Percentiles rank a stretch among this genome's conserved stretches.
phyloP scores from a whole-genome alignment of 1,139 yeast species.

The Yamadazyma sp. region DNA sequence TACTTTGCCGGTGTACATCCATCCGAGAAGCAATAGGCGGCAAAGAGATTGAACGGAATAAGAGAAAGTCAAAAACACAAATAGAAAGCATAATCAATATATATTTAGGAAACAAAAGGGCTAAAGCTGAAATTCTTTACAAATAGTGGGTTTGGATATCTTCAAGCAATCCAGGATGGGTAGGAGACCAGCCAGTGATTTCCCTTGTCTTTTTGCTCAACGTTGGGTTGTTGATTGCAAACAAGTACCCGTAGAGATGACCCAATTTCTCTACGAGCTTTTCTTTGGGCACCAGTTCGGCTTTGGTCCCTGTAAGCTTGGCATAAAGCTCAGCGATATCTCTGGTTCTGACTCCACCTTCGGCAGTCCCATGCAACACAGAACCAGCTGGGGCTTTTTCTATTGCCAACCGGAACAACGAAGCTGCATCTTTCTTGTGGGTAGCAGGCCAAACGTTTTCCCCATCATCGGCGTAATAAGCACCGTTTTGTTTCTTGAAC shows the following conservation, averaged over 20 bases:
- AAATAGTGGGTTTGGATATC: slow-evolving; percentile 11
- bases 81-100: too few relatives aligned
- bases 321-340: slow-evolving; percentile 23
- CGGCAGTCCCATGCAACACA: slow-evolving; percentile 20
- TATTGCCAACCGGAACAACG: slow-evolving; percentile 19
- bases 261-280: slow-evolving; percentile 10
- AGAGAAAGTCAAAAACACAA: too few relatives aligned
- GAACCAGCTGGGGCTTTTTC: slow-evolving; percentile 25
- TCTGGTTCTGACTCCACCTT: slow-evolving; percentile 19
- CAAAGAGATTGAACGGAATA: background rate
- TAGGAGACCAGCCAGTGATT: slow-evolving; percentile 23
- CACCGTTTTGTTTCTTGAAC: slow-evolving; percentile 16
- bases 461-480: slow-evolving; percentile 25
- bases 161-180: slow-evolving; percentile 16
- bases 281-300: slow-evolving; percentile 12
- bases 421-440: slow-evolving; percentile 28
- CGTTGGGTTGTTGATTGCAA: slow-evolving; percentile 10
- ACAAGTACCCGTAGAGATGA: slow-evolving; percentile 11
- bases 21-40: slow-evolving; percentile 20
- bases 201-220: slow-evolving; percentile 15
- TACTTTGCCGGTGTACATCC: slow-evolving; percentile 45
- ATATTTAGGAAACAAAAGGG: too few relatives aligned
- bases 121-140: background rate
- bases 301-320: slow-evolving; percentile 15
- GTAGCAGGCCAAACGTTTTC: slow-evolving; percentile 28